phyloP scores from a whole-genome alignment of 345 rosid species.

The Citrus inodora region DNA sequence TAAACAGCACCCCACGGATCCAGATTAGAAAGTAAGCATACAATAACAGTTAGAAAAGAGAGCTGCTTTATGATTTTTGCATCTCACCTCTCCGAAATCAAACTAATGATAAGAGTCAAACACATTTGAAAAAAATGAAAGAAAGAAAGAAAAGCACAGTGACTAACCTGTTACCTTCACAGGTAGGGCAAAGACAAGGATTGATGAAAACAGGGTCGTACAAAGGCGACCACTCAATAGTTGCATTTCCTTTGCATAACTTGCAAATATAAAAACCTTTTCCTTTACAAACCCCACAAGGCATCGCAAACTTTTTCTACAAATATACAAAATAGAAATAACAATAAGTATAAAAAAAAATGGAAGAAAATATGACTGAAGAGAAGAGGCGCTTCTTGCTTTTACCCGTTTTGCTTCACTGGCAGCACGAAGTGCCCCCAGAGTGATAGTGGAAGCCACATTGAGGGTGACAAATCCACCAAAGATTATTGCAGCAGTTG shows the following conservation, averaged over 20 bases:
- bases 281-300: conserved; percentile 60
- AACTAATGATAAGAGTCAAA: not conserved
- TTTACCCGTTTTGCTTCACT: conserved; percentile 43
- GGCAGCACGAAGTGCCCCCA: conserved; percentile 35
- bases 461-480: conserved; percentile 46
- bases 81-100: not conserved
- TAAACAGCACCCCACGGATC: not conserved
- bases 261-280: conserved; percentile 87
- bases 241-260: conserved; percentile 73
- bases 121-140: too few species aligned
- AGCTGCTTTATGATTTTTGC: not conserved
- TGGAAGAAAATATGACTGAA: not conserved
- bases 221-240: conserved; percentile 73
- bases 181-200: conserved; percentile 89
- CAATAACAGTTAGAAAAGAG: not conserved
- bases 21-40: not conserved
- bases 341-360: not conserved
- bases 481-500: conserved; percentile 30
- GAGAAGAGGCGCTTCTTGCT: not conserved
- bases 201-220: conserved; percentile 72
- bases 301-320: conserved; percentile 47
- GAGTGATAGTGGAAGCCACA: conserved; percentile 36
- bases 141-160: too few species aligned
- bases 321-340: not conserved
- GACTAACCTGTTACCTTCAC: conserved; percentile 84